Evolutionary conservation across 139 green algal genomes (phyloP).

Genomic region (Chlamydomonas schloesseri): DNA sequence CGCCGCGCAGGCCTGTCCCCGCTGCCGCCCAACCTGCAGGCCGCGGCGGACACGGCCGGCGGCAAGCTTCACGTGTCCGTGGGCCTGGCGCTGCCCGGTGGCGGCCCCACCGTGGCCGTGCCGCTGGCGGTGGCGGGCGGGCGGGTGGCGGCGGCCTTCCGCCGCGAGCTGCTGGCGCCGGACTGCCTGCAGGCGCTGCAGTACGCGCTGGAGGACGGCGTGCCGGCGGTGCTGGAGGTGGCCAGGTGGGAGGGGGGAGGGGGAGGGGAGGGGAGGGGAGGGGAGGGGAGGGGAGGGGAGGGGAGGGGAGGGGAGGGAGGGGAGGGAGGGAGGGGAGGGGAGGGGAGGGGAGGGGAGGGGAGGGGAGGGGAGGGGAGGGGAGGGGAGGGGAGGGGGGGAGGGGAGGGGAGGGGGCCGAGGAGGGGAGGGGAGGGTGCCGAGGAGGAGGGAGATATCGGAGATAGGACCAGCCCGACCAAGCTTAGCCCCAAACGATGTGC

Average conservation of each 20-base stretch:
- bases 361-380: no score
- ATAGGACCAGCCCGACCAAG: no score
- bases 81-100: slow-evolving; percentile 34
- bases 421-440: no score
- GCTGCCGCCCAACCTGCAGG: slow-evolving; percentile 26
- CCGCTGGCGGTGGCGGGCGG: neutral
- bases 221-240: slow-evolving; percentile 41
- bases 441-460: no score
- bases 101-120: slow-evolving; percentile 1
- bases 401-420: no score
- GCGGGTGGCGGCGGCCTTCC: neutral
- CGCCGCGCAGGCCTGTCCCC: slow-evolving; percentile 2
- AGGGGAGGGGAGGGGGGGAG: no score
- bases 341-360: no score
- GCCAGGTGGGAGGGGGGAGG: slow-evolving; percentile 1
- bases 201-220: slow-evolving; percentile 40
- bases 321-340: no score
- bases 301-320: neutral
- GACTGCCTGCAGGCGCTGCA: slow-evolving; percentile 21
- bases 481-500: no score
- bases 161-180: slow-evolving; percentile 24
- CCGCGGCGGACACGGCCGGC: neutral
- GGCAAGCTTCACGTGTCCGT: slow-evolving; percentile 29
- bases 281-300: neutral
- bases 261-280: neutral